Conservation (phyloP, 169 alveolate species). For the Cryptosporidium sp. region DNA sequence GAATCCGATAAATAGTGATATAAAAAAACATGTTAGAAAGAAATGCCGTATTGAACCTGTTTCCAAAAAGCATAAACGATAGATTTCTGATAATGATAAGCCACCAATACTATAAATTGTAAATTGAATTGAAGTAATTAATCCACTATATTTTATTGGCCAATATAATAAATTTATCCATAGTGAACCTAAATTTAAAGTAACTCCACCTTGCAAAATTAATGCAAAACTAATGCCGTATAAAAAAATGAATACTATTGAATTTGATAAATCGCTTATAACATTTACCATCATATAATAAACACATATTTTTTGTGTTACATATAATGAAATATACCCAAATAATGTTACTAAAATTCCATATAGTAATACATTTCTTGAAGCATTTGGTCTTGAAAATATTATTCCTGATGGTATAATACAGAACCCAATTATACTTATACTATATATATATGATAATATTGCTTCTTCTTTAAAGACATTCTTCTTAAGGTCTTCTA, state of each 20-base stretch:
- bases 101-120: slow-evolving; percentile 71
- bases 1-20: slow-evolving; percentile 26
- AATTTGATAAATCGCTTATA: slow-evolving; percentile 43
- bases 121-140: slow-evolving; percentile 60
- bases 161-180: slow-evolving; percentile 64
- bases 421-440: slow-evolving; percentile 52
- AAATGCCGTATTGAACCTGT: slow-evolving; percentile 36
- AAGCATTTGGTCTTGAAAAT: slow-evolving; percentile 54
- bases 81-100: slow-evolving; percentile 45
- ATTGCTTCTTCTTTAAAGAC: slow-evolving; percentile 48
- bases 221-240: slow-evolving; percentile 66
- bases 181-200: slow-evolving; percentile 63
- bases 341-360: slow-evolving; percentile 37
- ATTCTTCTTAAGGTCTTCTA: slow-evolving; percentile 51
- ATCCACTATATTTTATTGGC: slow-evolving; percentile 59
- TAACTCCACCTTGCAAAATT: slow-evolving; percentile 63
- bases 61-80: slow-evolving; percentile 16
- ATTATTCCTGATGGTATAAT: slow-evolving; percentile 52
- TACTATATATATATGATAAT: slow-evolving; percentile 61
- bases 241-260: slow-evolving; percentile 5
- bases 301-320: slow-evolving; percentile 39
- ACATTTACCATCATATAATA: slow-evolving; percentile 52
- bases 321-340: slow-evolving; percentile 30
- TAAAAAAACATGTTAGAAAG: slow-evolving; percentile 35
- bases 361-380: slow-evolving; percentile 58